Percentiles rank a stretch among this genome's conserved stretches.
phyloP scores from a whole-genome alignment of 768 basidiomycete species.

The Termitomyces sp. region DNA sequence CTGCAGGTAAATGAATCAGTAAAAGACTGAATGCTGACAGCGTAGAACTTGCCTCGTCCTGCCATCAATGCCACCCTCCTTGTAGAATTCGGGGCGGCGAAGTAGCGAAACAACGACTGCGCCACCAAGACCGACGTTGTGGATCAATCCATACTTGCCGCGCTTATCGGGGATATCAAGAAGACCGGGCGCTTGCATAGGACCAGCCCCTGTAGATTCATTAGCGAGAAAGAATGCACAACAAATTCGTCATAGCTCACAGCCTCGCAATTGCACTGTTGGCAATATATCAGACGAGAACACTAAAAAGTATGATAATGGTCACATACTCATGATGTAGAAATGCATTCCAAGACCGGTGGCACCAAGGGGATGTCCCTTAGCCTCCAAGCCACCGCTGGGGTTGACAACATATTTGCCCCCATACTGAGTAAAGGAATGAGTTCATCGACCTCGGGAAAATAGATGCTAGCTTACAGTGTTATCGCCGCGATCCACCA shows the following conservation, averaged over 20 bases:
- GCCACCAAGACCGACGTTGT: constrained; percentile 81
- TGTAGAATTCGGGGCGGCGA: constrained; percentile 73
- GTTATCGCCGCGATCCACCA: constrained; percentile 74
- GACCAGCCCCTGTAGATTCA: constrained; percentile 59
- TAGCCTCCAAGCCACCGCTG: constrained; percentile 83
- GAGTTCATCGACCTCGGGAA: background rate
- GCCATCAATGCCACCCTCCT: constrained; percentile 61
- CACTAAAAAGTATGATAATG: background rate
- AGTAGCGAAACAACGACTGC: constrained; percentile 74
- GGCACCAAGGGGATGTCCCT: constrained; percentile 81
- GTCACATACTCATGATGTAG: constrained; percentile 65
- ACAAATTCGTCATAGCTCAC: constrained; percentile 27
- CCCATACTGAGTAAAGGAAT: constrained; percentile 47
- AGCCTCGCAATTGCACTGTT: constrained; percentile 70
- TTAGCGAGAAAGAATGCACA: background rate
- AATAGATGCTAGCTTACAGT: constrained; percentile 47
- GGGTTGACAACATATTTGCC: constrained; percentile 85
- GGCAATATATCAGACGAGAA: constrained; percentile 5
- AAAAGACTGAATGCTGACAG: background rate
- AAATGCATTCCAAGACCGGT: constrained; percentile 86
- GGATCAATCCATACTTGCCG: constrained; percentile 76
- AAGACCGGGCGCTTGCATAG: constrained; percentile 74
- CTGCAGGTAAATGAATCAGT: constrained; percentile 24
- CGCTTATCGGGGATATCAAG: constrained; percentile 57
- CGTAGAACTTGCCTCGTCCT: constrained; percentile 42